Evolutionary conservation across 345 rosid species (phyloP).

Genomic region (Acer campestre): DNA sequence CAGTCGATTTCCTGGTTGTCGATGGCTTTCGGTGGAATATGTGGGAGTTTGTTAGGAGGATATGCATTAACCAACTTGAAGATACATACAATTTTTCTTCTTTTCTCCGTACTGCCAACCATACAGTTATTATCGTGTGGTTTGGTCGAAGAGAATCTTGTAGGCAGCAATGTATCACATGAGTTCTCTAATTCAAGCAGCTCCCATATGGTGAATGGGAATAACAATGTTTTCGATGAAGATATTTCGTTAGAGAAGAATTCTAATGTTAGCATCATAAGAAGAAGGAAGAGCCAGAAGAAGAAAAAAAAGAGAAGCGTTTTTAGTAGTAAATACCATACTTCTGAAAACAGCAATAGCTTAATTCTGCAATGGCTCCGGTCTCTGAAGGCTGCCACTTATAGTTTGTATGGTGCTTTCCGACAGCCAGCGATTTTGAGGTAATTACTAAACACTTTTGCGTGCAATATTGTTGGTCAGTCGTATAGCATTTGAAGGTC

Average conservation of each 20-base stretch:
- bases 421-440: conserved; percentile 80
- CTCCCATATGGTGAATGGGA: conserved; percentile 45
- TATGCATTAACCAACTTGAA: conserved; percentile 68
- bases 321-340: conserved; percentile 31
- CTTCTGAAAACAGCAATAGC: conserved; percentile 35
- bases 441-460: conserved; percentile 36
- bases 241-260: conserved; percentile 40
- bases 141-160: conserved; percentile 62
- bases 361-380: conserved; percentile 49
- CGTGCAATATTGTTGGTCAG: background rate
- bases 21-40: conserved; percentile 93
- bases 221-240: conserved; percentile 33
- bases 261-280: conserved; percentile 39
- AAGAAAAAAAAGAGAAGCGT: conserved; percentile 36
- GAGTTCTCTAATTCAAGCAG: conserved; percentile 33
- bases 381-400: conserved; percentile 70
- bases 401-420: conserved; percentile 64
- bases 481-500: conserved; percentile 8
- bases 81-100: conserved; percentile 76
- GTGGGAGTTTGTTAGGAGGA: conserved; percentile 91
- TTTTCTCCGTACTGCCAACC: conserved; percentile 71
- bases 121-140: conserved; percentile 77
- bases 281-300: conserved; percentile 78
- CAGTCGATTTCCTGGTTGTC: conserved; percentile 91
- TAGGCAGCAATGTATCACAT: conserved; percentile 28